phyloP scores from a whole-genome alignment of 768 basidiomycete genomes.

The Boletus tomentosulus region DNA sequence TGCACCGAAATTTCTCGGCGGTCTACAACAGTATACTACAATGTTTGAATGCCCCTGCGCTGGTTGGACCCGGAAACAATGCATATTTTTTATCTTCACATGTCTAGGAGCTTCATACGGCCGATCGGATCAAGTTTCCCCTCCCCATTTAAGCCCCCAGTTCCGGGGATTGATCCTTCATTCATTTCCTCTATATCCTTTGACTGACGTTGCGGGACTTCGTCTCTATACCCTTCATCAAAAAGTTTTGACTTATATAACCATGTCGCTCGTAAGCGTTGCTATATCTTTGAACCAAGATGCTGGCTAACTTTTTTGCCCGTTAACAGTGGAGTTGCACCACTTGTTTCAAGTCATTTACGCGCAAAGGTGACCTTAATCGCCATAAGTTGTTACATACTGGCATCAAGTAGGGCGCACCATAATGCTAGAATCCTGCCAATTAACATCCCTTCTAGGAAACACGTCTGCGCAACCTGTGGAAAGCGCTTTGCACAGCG shows the following conservation, averaged over 20 bases:
- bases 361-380: slow-evolving; percentile 55
- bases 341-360: slow-evolving; percentile 47
- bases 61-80: slow-evolving; percentile 19
- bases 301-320: background rate
- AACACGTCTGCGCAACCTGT: slow-evolving; percentile 49
- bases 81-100: slow-evolving; percentile 5
- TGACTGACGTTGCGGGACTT: slow-evolving; percentile 43
- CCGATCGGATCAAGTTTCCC: slow-evolving; percentile 9
- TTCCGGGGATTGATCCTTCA: background rate
- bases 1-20: slow-evolving; percentile 7
- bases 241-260: slow-evolving; percentile 2
- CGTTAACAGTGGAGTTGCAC: slow-evolving; percentile 36
- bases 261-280: slow-evolving; percentile 23
- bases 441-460: slow-evolving; percentile 35
- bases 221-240: slow-evolving; percentile 33
- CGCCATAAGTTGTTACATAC: slow-evolving; percentile 53
- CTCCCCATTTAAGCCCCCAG: slow-evolving; percentile 18
- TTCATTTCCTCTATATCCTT: slow-evolving; percentile 12
- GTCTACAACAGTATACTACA: background rate
- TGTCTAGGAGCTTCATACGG: background rate
- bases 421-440: background rate
- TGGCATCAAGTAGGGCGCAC: slow-evolving; percentile 41
- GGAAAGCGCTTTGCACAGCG: slow-evolving; percentile 54
- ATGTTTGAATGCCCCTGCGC: slow-evolving; percentile 2
- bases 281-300: background rate